Conservation (phyloP, 139 green algal species). For the Chlorella sorokiniana region DNA sequence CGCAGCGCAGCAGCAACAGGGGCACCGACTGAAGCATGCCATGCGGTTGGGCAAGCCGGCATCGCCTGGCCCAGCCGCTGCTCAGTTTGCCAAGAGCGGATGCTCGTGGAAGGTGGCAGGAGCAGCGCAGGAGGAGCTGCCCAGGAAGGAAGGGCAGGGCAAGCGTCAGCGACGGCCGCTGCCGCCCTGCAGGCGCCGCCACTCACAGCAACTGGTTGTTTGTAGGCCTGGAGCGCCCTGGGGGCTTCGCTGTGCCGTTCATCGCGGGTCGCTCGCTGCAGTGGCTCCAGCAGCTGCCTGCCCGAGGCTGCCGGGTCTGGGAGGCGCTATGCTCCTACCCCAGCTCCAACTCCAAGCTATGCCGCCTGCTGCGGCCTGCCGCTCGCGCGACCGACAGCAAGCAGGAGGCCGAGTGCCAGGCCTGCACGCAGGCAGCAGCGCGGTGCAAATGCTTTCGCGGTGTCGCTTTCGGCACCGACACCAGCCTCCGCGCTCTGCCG, state of each 20-base stretch:
- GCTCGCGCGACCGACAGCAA: neutral
- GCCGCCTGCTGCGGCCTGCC: no score
- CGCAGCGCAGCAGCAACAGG: neutral
- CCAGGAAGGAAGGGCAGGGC: neutral
- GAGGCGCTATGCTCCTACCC: no score
- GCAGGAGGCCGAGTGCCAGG: neutral
- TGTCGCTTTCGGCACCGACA: neutral
- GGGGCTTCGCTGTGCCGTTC: slow-evolving; percentile 33
- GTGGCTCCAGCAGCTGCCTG: neutral
- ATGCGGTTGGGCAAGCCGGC: no score
- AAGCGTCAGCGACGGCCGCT: neutral
- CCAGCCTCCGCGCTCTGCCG: neutral
- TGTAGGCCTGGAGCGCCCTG: slow-evolving; percentile 72
- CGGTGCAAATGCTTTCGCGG: neutral
- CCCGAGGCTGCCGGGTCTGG: neutral
- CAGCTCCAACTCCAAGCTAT: neutral
- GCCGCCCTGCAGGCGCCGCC: neutral
- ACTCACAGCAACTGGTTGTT: slow-evolving; percentile 95
- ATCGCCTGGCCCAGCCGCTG: no score
- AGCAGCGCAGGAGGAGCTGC: neutral
- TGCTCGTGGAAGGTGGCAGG: no score
- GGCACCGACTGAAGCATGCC: no score
- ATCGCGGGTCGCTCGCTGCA: slow-evolving; percentile 10
- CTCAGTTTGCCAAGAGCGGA: no score
- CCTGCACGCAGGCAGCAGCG: neutral